These are phyloP conservation scores for Pseudopyricularia cyperi DNA, from an alignment of 2,329 filamentous ascomycete genomes.

Conservation along the genomic window DNA sequence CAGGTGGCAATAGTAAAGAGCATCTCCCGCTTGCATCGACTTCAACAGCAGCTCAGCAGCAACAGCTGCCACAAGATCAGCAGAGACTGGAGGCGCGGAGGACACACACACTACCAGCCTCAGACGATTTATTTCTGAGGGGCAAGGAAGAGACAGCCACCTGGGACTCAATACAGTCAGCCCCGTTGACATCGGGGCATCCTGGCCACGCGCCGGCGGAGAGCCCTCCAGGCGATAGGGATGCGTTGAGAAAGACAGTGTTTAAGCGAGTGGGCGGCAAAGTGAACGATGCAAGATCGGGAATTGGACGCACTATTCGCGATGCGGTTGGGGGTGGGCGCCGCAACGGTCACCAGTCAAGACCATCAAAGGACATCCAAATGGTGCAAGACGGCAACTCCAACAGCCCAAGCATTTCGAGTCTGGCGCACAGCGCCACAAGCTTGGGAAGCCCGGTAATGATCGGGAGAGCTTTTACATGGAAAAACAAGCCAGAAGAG, in stretches of 20 bases:
- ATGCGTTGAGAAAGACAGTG: slow-evolving; percentile 49
- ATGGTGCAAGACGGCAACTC: slow-evolving; percentile 13
- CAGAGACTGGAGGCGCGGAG: neutral
- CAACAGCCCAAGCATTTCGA: slow-evolving; percentile 19
- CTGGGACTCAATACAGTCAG: slow-evolving; percentile 24
- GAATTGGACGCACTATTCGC: slow-evolving; percentile 65
- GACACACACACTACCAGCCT: slow-evolving; percentile 14
- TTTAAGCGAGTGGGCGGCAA: slow-evolving; percentile 71
- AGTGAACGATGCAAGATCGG: slow-evolving; percentile 68
- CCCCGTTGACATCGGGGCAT: slow-evolving; percentile 15
- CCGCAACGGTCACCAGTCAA: slow-evolving; percentile 37
- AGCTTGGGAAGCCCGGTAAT: slow-evolving; percentile 23
- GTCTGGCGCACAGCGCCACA: slow-evolving; percentile 21
- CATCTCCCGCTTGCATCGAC: neutral
- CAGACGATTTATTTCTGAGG: slow-evolving; percentile 13
- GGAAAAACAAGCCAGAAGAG: slow-evolving; percentile 52
- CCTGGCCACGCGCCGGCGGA: slow-evolving; percentile 36
- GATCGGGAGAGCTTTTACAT: slow-evolving; percentile 41
- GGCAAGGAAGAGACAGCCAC: slow-evolving; percentile 1
- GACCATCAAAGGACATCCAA: slow-evolving; percentile 44
- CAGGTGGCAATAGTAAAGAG: slow-evolving; percentile 9
- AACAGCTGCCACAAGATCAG: neutral
- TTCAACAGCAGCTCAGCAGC: neutral
- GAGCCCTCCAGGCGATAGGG: slow-evolving; percentile 17
- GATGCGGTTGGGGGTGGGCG: slow-evolving; percentile 57